Evolutionary conservation across 225 moss, liverwort and hornwort genomes (phyloP).

Genomic region (Lunularia cruciata): DNA sequence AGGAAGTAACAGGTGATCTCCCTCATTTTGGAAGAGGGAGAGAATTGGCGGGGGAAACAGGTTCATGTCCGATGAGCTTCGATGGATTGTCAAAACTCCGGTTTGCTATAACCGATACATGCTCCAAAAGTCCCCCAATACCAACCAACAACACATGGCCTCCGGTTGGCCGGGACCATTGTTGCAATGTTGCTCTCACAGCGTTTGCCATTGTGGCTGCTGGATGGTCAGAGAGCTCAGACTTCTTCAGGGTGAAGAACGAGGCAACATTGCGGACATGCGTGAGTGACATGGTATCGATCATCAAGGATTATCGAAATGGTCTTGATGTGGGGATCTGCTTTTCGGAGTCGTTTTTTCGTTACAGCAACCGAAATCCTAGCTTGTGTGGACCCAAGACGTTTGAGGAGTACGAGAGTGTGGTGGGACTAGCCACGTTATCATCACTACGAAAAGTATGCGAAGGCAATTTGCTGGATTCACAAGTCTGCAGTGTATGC

Average conservation of each 20-base stretch:
- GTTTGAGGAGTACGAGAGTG: background rate
- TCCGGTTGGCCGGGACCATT: background rate
- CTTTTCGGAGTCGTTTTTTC: constrained; percentile 7
- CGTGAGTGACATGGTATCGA: background rate
- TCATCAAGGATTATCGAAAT: background rate
- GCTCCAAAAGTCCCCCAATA: background rate
- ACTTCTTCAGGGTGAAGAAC: background rate
- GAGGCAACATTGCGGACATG: constrained; percentile 8
- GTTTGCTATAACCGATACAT: constrained; percentile 18
- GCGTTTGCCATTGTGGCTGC: constrained; percentile 12
- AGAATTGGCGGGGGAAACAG: background rate
- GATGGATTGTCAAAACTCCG: background rate
- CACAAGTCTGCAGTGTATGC: background rate
- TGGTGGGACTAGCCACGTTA: background rate
- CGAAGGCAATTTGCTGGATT: background rate
- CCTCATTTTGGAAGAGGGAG: constrained; percentile 13
- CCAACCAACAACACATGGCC: constrained; percentile 1
- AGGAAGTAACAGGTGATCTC: no score
- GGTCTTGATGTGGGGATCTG: background rate
- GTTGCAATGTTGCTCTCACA: constrained; percentile 20
- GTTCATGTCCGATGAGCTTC: background rate
- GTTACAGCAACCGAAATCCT: constrained; percentile 17
- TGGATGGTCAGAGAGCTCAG: background rate
- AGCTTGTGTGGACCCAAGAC: constrained; percentile 14
- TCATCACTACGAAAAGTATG: background rate